Conservation (phyloP, 257 asterid genomes). For the Rubia yunnanensis region DNA sequence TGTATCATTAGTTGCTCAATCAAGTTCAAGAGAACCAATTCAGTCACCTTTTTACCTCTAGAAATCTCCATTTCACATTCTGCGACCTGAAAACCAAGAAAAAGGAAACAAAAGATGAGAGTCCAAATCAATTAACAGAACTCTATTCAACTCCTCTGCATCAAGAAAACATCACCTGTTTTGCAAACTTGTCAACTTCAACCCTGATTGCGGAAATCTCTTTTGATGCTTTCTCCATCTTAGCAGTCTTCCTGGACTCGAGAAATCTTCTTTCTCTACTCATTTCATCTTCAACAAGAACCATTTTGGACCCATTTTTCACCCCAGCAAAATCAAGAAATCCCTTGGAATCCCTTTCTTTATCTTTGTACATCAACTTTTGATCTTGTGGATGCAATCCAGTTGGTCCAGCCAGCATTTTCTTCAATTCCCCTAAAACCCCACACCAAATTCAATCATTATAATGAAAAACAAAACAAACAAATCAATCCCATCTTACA, state of each 20-base stretch:
- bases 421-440: conserved; percentile 72
- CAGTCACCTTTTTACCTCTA: conserved; percentile 75
- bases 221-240: conserved; percentile 51
- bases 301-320: conserved; percentile 58
- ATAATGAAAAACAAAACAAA: neutral
- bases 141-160: neutral
- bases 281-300: conserved; percentile 57
- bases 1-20: conserved; percentile 78
- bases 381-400: conserved; percentile 64
- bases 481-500: neutral
- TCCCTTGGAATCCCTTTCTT: conserved; percentile 59
- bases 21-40: conserved; percentile 43
- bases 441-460: conserved; percentile 5
- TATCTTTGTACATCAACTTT: conserved; percentile 56
- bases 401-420: conserved; percentile 51
- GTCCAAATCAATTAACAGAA: neutral
- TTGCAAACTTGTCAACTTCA: conserved; percentile 70
- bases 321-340: conserved; percentile 72
- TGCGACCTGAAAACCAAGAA: conserved; percentile 44
- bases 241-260: conserved; percentile 45
- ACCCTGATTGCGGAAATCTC: conserved; percentile 53
- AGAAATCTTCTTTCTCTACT: conserved; percentile 41
- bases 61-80: conserved; percentile 52
- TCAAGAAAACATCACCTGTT: conserved; percentile 34
- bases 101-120: neutral